Evolutionary conservation across 164 flowering plant genomes (phyloP).

Genomic region (Liriodendron chinense): DNA sequence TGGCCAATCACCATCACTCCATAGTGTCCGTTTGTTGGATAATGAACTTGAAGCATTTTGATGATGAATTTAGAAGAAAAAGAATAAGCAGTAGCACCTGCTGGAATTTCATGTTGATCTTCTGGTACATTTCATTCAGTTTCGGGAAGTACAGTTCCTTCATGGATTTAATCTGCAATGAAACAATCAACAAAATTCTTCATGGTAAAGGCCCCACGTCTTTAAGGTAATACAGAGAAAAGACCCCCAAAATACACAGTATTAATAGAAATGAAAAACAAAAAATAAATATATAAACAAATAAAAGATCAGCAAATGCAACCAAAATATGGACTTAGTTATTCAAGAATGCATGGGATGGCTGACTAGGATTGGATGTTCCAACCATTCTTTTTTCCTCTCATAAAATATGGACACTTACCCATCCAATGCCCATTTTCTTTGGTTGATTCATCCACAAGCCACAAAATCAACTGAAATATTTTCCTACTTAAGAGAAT

Average conservation of each 20-base stretch:
- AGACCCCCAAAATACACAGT: neutral
- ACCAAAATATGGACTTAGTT: neutral
- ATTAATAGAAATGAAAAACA: neutral
- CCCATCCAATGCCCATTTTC: too few species aligned
- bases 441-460: too few species aligned
- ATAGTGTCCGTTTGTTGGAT: neutral
- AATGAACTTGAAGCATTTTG: neutral
- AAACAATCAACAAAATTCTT: neutral
- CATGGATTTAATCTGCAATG: constrained; percentile 67
- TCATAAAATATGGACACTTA: too few species aligned
- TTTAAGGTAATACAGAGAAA: neutral
- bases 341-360: neutral
- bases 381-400: too few species aligned
- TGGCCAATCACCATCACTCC: neutral
- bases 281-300: too few species aligned
- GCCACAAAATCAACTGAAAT: too few species aligned
- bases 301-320: neutral
- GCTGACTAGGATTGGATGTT: too few species aligned
- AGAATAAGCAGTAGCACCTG: constrained; percentile 43
- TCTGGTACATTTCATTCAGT: constrained; percentile 64
- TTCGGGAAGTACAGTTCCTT: constrained; percentile 67
- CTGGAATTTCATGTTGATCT: constrained; percentile 54
- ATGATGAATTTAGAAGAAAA: neutral
- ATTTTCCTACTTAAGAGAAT: neutral
- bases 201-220: neutral